Evolutionary conservation across 257 asterid genomes (phyloP).

Genomic region (Perilla frutescens): DNA sequence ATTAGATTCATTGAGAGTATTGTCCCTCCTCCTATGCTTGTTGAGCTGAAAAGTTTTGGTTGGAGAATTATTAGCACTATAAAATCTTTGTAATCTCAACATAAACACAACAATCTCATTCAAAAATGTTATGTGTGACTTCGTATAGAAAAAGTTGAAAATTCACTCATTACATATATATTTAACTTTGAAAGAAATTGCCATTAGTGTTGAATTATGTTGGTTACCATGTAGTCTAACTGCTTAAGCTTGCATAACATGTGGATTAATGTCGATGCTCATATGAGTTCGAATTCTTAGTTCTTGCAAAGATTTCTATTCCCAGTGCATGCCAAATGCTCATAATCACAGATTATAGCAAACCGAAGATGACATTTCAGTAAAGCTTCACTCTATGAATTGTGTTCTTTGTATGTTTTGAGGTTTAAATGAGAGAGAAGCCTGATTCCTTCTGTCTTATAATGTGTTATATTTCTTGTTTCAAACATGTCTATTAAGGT

Average conservation of each 20-base stretch:
- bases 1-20: slow-evolving; percentile 16
- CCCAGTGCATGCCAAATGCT: not conserved
- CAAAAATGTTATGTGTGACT: not conserved
- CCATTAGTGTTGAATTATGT: not conserved
- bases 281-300: slow-evolving; percentile 1
- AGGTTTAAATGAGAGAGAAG: slow-evolving; percentile 27
- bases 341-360: not conserved
- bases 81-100: slow-evolving; percentile 3
- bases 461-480: not conserved
- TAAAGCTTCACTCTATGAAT: slow-evolving; percentile 5
- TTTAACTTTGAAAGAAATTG: not conserved
- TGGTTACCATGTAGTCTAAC: slow-evolving; percentile 1
- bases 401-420: slow-evolving; percentile 9
- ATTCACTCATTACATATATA: not conserved
- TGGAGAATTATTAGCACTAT: slow-evolving; percentile 17
- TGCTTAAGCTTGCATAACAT: slow-evolving; percentile 10
- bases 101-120: slow-evolving; percentile 19
- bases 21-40: not conserved
- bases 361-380: not conserved
- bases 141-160: not conserved
- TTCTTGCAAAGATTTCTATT: not conserved
- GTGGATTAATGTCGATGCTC: not conserved
- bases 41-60: not conserved
- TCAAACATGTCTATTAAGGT: not conserved
- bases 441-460: not conserved